Base-by-base conservation (phyloP, 345 rosid species). In the Raphanus sativus region DNA sequence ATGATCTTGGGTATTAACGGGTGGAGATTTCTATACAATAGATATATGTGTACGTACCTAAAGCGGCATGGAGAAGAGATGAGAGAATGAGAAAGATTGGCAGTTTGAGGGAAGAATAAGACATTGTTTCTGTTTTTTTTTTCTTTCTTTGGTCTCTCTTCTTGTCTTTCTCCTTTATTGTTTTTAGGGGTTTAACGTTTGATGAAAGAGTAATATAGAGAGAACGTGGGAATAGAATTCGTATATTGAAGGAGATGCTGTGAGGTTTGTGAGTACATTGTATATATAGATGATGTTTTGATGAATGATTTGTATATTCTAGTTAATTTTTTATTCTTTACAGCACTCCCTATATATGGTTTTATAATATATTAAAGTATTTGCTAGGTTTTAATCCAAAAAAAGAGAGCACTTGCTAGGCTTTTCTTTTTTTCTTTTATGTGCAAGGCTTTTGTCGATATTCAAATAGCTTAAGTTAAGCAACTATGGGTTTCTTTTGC, bases 31-130 rank as follows among this genome's bases (percentile, higher is more conserved):
- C 2, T 38, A 15, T 33, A 60, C 4, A 61, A 10, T n/a, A 26
- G 17, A 42, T 1, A 40, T 71, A 7, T 13, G 1, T 67, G 33
- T 32, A 78, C 74, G 10, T 83, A 94, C 97, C 97, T 71, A 89
- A 62, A 73, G 93, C 83, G 7, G 87, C 87, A 68, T 85, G 87
- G 81, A 92, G 86, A 78, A 91, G 89, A 70, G 88, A 84, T 21
- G 88, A 86, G 71, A 89, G 73, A 65, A 91, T 56, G 78, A 95
- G 83, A 80, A 67, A 69, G 33, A 85, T 48, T 1, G 90, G 65
- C 15, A 85, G 73, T 83, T 61, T 92, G 82, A 83, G 64, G n/a
- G 89, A 83, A 71, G 87, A 70, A 73, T 26, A 67, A 70, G 87
- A 91, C 98, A 89, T 90, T 71, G 68, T 52, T 74, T 63, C 69